Conservation (phyloP, 345 rosid genomes). For the Nephelium lappaceum region DNA sequence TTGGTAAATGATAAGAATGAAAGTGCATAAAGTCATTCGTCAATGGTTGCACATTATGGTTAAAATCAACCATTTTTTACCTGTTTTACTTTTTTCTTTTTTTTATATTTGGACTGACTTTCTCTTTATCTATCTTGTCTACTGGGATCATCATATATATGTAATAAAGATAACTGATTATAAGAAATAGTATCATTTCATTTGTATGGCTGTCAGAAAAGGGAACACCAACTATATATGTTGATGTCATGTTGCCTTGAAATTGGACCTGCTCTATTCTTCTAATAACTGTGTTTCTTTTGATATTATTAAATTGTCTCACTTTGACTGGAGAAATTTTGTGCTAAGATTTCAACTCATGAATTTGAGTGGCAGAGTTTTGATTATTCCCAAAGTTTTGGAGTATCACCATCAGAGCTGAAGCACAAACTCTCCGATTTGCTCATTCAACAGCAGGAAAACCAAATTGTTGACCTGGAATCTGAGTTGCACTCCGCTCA, state of each 20-base stretch:
- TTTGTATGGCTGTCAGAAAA: background rate
- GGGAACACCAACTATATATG: background rate
- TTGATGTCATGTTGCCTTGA: background rate
- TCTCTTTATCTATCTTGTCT: background rate
- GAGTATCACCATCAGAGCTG: conserved; percentile 70
- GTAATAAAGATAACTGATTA: background rate
- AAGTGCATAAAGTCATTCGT: background rate
- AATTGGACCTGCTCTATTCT: background rate
- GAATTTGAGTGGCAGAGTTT: conserved; percentile 34
- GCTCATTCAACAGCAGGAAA: conserved; percentile 80
- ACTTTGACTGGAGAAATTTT: conserved; percentile 19
- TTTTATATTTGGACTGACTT: background rate
- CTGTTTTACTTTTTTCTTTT: background rate
- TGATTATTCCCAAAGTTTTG: conserved; percentile 51
- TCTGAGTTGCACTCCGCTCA: conserved; percentile 62
- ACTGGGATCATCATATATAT: background rate
- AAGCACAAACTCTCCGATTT: conserved; percentile 67
- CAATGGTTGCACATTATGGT: background rate
- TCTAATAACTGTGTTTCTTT: conserved; percentile 1
- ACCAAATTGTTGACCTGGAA: conserved; percentile 75
- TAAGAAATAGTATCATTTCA: background rate
- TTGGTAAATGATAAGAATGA: background rate
- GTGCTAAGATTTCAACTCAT: conserved; percentile 34
- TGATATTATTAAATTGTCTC: background rate
- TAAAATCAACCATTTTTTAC: background rate